Evolutionary conservation across 1,284 basidiomycete genomes (phyloP), one percentile per base, ranked within the genome.

Genomic region (Sanguinoderma infundibulare): DNA sequence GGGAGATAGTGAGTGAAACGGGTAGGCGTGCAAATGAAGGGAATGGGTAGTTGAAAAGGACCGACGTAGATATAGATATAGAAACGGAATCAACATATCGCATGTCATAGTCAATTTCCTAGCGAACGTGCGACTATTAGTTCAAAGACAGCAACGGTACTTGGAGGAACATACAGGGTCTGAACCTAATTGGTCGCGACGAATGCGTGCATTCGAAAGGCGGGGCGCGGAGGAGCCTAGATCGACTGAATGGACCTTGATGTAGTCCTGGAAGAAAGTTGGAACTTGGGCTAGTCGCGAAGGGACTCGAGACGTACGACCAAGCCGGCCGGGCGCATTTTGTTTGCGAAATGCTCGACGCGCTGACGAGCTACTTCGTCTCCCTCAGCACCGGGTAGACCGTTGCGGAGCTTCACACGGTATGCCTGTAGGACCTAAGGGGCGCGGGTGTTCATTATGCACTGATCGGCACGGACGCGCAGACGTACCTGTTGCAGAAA

Each of bases 1-100:
- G 79, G 0, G 89, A 89, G 53, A 94, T 86, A 1, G 90, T 90
- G 50, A 94, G 78, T 24, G 90, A 91, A 55, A 94, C 84, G 4
- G 91, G 91, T 39, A 94, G 82, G 36, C 91, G 87, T 7, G 91
- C 92, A 70, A 94, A 94, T 4, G 87, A 87, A 1, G 87, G 75
- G 75, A 88, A 86, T 14, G 91, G 92, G 69, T 94, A 92, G 72
- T 94, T 92, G 76, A 94, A 91, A 26, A 94, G 77, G 68, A 91
- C 90, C 24, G 91, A 89, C 0, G 92, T 94, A 34, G 92, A 92
- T 26, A 94, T 79, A 1, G 91, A 91, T 38, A 93, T 75, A 2
- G 91, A 92, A 46, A 91, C 64, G 7, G 83, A 84, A 70, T 94
- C 92, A 7, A 79, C 81, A 70, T 94, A 94, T 30, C 79, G 78